Evolutionary conservation across 495 filamentous ascomycete genomes (phyloP), one percentile per base, ranked within the genome.

Genomic region (Bombardia bombarda): DNA sequence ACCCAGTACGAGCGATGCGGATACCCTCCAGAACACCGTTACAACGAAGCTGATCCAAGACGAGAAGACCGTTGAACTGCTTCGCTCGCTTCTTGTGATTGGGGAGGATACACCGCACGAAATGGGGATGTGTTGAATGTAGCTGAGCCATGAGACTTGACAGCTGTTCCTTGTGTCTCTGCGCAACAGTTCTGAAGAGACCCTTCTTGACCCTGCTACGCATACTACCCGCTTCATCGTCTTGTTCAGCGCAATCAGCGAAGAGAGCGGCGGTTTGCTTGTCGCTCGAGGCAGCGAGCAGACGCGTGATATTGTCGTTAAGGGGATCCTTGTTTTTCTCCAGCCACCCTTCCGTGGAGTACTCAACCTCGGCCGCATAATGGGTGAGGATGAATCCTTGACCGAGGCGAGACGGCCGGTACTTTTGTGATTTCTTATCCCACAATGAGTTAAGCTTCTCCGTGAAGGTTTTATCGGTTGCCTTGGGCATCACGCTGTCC

Each of bases 271-370:
- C 85, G 47, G 95, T 74, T 60, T 97, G 87, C 42, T 73, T 80
- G 51, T 96, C 83, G 1, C 70, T 75, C 6, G 93, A 97, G 4
- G 74, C 70, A 31, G 90, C 87, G 12, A 99, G 74, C 6, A 99
- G 73, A 22, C 83, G 79, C 0, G 93, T 97, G 25, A 97, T 70
- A 50, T 95, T 99, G 69, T 99, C 93, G 46, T 97, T 97, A 8
- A 99, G 63, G 1, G 93, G 93, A 57, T 99, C 93, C 55, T 99
- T 99, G 66, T 99, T 99, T 73, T 97, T 99, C 58, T 96, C 90
- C 23, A 99, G 72, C 93, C 93, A 99, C 35, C 85, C 87, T 18
- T 90, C 79, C 0, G 93, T 99, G 9, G 79, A 84, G 60, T 99
- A 99, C 58, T 99, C 93, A 1, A 99, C 93, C 61, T 95, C 92